Evolutionary conservation across 1,284 basidiomycete genomes (phyloP).

Genomic region (Papiliotrema flavescens): DNA sequence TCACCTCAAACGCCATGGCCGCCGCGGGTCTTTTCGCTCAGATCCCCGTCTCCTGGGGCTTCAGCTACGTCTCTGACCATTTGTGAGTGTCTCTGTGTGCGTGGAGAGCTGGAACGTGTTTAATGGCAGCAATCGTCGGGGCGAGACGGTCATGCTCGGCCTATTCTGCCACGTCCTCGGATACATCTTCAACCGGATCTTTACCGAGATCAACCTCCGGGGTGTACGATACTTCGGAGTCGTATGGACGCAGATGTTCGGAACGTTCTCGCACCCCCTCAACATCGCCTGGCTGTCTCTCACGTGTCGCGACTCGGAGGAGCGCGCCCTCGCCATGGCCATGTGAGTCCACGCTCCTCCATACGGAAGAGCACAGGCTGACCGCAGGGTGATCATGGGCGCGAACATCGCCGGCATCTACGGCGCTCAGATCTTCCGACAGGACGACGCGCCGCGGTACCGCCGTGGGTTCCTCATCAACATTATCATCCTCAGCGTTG

Average conservation of each 20-base stretch:
- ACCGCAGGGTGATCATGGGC: conserved; percentile 22
- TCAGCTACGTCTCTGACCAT: conserved; percentile 29
- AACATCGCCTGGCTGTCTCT: conserved; percentile 32
- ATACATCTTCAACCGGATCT: conserved; percentile 28
- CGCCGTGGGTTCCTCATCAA: conserved; percentile 27
- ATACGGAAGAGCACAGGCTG: neutral
- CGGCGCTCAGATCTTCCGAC: conserved; percentile 34
- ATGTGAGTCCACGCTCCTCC: conserved; percentile 5
- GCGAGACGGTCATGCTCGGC: conserved; percentile 25
- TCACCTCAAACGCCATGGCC: conserved; percentile 30
- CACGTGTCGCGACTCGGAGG: conserved; percentile 21
- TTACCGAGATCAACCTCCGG: conserved; percentile 14
- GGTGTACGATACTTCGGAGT: conserved; percentile 29
- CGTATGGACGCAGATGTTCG: conserved; percentile 28
- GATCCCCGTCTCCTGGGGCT: conserved; percentile 26
- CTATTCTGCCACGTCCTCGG: conserved; percentile 23
- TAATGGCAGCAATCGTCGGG: conserved; percentile 21
- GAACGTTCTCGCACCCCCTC: conserved; percentile 32
- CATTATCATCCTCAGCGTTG: conserved; percentile 23
- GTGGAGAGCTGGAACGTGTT: neutral
- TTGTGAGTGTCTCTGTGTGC: conserved; percentile 9
- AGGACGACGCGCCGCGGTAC: conserved; percentile 31
- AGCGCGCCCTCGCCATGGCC: conserved; percentile 28
- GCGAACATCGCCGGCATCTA: conserved; percentile 32
- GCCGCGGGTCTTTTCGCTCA: conserved; percentile 35